These are phyloP conservation scores for Cryptococcus maquisensis DNA, from an alignment of 1,284 basidiomycete species.

Conservation along the genomic window DNA sequence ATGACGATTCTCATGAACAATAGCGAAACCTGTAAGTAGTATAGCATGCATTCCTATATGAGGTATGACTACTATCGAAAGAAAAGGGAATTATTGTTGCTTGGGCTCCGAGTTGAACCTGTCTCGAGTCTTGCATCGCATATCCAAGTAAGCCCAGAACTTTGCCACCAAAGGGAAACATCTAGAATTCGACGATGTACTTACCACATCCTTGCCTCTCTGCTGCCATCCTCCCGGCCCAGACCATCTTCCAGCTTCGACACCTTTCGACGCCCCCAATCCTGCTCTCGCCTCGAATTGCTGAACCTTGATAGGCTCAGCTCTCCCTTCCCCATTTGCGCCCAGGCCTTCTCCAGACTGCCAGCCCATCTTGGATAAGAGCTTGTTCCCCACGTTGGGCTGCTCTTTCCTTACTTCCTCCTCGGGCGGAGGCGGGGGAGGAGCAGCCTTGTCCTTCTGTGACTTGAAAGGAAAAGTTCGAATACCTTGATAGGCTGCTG, in stretches of 20 bases:
- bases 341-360: constrained; percentile 82
- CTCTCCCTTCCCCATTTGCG: constrained; percentile 68
- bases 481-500: neutral
- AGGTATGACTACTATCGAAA: no score
- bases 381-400: constrained; percentile 78
- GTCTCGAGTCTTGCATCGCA: neutral
- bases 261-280: constrained; percentile 79
- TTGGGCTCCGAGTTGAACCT: neutral
- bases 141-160: neutral
- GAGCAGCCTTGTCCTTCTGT: constrained; percentile 54
- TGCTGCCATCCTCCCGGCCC: constrained; percentile 46
- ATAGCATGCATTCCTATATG: no score
- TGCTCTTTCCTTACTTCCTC: constrained; percentile 69
- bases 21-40: no score
- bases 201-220: constrained; percentile 39
- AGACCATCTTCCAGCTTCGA: constrained; percentile 69
- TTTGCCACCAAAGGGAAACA: neutral
- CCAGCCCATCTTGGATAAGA: constrained; percentile 96
- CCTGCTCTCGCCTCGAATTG: constrained; percentile 82
- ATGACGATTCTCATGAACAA: no score
- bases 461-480: constrained; percentile 21
- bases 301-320: constrained; percentile 78
- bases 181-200: constrained; percentile 6
- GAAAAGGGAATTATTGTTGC: neutral
- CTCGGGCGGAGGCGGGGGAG: constrained; percentile 57